These are phyloP conservation scores for Elsinoe necatrix DNA, from an alignment of 2,329 filamentous ascomycete species.

Conservation along the genomic window DNA sequence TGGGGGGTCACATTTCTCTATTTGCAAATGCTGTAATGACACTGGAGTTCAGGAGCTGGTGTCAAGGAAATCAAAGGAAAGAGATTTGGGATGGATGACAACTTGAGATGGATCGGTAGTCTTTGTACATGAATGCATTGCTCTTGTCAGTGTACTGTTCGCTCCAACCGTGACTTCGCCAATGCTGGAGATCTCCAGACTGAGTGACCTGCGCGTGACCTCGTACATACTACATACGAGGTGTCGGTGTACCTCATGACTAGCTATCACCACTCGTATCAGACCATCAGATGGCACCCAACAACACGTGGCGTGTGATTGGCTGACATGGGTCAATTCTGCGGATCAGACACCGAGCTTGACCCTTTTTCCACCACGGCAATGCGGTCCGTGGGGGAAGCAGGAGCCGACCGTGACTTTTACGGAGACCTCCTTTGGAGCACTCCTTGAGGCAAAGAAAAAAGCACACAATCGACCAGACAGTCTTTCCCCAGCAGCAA, in stretches of 20 bases:
- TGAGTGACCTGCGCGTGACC: not conserved
- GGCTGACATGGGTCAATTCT: not conserved
- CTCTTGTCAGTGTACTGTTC: not conserved
- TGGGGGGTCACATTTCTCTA: not conserved
- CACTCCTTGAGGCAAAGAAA: not conserved
- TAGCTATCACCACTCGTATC: not conserved
- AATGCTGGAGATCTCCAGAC: too few species aligned
- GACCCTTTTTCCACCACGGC: not conserved
- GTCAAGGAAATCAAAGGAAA: not conserved
- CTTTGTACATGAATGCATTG: not conserved
- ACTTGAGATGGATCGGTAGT: not conserved
- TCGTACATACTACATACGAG: not conserved
- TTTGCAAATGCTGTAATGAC: not conserved
- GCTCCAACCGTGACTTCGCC: too few species aligned
- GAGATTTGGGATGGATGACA: not conserved
- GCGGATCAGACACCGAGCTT: slow-evolving; percentile 9
- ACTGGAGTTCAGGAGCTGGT: slow-evolving; percentile 1
- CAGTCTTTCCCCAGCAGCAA: not conserved
- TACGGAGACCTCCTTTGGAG: slow-evolving; percentile 2
- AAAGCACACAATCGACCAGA: not conserved
- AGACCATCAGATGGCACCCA: not conserved
- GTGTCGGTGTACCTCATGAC: not conserved
- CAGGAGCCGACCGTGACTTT: slow-evolving; percentile 9
- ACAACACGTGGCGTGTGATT: slow-evolving; percentile 10
- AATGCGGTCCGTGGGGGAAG: not conserved